Evolutionary conservation across 1,139 yeast species (phyloP), one percentile per base, ranked within the genome.

Genomic region (Suhomyces taliae): DNA sequence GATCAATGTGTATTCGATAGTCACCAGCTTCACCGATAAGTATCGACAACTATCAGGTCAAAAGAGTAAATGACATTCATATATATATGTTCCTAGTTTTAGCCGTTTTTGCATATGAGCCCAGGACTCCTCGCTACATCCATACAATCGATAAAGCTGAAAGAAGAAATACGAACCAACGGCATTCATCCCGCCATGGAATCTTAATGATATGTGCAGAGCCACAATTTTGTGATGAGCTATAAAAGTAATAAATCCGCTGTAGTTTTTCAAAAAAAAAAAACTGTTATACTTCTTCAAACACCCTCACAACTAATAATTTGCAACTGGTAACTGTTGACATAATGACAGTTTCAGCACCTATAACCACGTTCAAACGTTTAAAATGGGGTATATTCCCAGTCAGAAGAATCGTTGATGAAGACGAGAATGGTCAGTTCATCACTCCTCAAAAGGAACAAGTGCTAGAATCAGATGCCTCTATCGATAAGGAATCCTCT

Each of bases 351-450:
- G 32, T 29, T 29, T 19, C 24, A 19, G 33, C 41, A 11, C 43
- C 37, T 3, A 11, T 39, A 6, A 37, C 46, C 15, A 45, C 49
- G 10, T 59, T 64, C 52, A 60, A 61, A 35, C 60, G 78, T 39
- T 64, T 78, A 50, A 77, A 77, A 53, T 79, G 77, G 74, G 83
- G 82, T 3, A 65, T 78, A 45, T 46, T 77, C 15, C 83, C 83
- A 1, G 69, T 62, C 6, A 65, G 74, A 55, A 67, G 83, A 61
- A 53, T 70, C 5, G 74, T 77, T 7, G 79, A 75, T 38, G 80
- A 76, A 49, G 66, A 64, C 36, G 58, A 44, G 27, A 19, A 44
- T 29, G 49, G 49, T 11, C 15, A 35, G 15, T 37, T 46, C 27
- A 34, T 40, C 15, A 31, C 31, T n/a, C 29, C 26, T 15, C 19